phyloP scores from a whole-genome alignment of 2,329 filamentous ascomycete species.

The Xylariales sp. region DNA sequence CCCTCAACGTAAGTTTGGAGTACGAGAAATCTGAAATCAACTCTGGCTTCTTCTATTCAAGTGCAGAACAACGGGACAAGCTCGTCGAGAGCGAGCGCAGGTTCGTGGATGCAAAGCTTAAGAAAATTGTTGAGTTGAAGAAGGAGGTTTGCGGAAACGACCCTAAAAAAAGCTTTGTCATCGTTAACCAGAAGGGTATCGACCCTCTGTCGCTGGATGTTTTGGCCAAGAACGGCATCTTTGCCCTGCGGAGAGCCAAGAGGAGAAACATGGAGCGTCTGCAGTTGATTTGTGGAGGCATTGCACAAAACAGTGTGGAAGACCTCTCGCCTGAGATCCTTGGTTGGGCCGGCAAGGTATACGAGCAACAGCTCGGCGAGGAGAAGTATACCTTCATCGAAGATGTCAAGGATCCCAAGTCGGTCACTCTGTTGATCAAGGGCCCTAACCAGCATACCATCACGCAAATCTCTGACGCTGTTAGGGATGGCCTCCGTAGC shows the following conservation, averaged over 20 bases:
- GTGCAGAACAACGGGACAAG: slow-evolving; percentile 94
- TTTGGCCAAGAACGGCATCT: slow-evolving; percentile 94
- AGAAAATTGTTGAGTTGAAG: slow-evolving; percentile 97
- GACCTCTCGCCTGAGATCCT: slow-evolving; percentile 83
- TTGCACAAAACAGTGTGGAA: slow-evolving; percentile 93
- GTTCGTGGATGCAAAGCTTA: slow-evolving; percentile 93
- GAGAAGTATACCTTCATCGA: slow-evolving; percentile 99
- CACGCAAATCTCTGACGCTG: slow-evolving; percentile 91
- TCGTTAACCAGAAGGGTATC: slow-evolving; percentile 99
- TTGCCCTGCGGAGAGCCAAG: slow-evolving; percentile 91
- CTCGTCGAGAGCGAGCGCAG: slow-evolving; percentile 94
- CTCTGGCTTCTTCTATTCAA: slow-evolving; percentile 98
- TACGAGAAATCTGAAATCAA: slow-evolving; percentile 99
- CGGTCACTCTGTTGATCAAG: slow-evolving; percentile 95
- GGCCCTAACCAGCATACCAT: slow-evolving; percentile 97
- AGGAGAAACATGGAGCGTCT: slow-evolving; percentile 98
- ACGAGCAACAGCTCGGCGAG: slow-evolving; percentile 95
- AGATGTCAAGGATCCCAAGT: slow-evolving; percentile 98
- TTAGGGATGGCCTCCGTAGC: slow-evolving; percentile 88
- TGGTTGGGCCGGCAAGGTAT: slow-evolving; percentile 93
- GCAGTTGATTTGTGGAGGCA: slow-evolving; percentile 88
- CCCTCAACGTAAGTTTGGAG: slow-evolving; percentile 92
- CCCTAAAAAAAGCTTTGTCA: slow-evolving; percentile 90
- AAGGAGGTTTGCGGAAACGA: slow-evolving; percentile 95
- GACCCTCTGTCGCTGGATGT: slow-evolving; percentile 95